Base-by-base conservation (phyloP, 805 yeast genomes). In the Candida krabiensis region DNA sequence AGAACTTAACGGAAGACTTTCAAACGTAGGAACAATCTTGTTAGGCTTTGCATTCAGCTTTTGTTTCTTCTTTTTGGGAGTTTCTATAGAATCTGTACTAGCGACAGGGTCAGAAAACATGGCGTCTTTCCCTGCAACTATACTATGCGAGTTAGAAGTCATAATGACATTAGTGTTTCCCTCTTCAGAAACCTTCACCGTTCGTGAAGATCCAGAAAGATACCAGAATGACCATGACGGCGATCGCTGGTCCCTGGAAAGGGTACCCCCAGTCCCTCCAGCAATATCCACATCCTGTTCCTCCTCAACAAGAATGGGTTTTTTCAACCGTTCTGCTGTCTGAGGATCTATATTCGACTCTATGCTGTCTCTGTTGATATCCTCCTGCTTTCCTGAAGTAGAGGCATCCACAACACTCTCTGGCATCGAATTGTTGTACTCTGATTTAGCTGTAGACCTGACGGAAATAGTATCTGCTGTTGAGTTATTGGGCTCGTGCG, bases 181-280 rank as follows among this genome's bases (percentile, higher is more conserved):
- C n/a, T 19, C 21, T 12, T 6, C n/a, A 9, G 25, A 23, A n/a
- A 21, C 11, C 11, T 21, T 21, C 24, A 21, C 24, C 7, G 24
- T 21, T 21, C 24, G 7, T 8, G 24, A 7, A 21, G 24, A 21
- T 21, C 9, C 7, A 21, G 24, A 11, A 21, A 21, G 24, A 8
- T 7, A 38, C 64, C 63, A 59, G 33, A 58, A 53, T 2, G 61
- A 44, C 64, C 64, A 59, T 7, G 62, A 56, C 12, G 36, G 49
- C 2, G 53, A 19, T 21, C 56, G 38, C 15, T 37, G 41, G 29
- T 43, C 48, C 9, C 31, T 4, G 9, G 16, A 4, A n/a, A n/a
- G n/a, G n/a, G n/a, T n/a, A n/a, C n/a, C n/a, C n/a, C n/a, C n/a
- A 9, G 19, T n/a, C 16, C 27, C 33, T 16, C 24, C 24, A 16